Evolutionary conservation across 371 early-diverging fungal genomes (phyloP), one percentile per base, ranked within the genome.

Genomic region (Rhizopus sp.): DNA sequence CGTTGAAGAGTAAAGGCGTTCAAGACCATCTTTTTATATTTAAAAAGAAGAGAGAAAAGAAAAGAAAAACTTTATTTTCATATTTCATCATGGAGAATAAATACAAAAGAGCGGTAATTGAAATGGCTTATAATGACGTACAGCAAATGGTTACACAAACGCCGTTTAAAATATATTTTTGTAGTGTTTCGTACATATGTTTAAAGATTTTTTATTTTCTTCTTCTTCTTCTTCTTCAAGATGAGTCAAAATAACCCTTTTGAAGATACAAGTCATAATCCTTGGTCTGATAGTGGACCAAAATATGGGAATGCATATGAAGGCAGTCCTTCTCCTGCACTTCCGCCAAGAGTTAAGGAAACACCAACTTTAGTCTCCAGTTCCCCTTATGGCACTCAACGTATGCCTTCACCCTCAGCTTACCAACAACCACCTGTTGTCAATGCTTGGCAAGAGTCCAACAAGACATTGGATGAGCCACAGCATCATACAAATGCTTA

Each of bases 1-100:
- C 77, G 82, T 55, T 79, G 77, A 58, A 87, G 73, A 9, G 64
- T 75, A 53, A 78, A 78, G 30, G 76, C 79, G 63, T 78, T 78
- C 16, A 72, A 59, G 6, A 68, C 60, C 65, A 65, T 65, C 30
- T 56, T 42, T 38, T 53, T 35, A 23, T 34, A 3, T 34, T 2
- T 45, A 10, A 45, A 37, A 13, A 37, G 16, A 23, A 38, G 38
- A 52, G 5, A 37, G 15, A 51, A 52, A 52, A 6, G 3, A 12
- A 52, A 17, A n/a, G 50, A 34, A 35, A 35, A 32, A 34, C 35
- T 17, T 50, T 50, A 7, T 9, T 50, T 32, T 23, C 23, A 23
- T 23, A 23, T 23, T 23, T 23, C 23, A 16, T 50, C 9, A 32
- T 50, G 31, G 16, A 32, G 50, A 37, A 37, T 37, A 37, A 4